phyloP scores from a whole-genome alignment of 768 basidiomycete species.

The Dendrothele bispora region DNA sequence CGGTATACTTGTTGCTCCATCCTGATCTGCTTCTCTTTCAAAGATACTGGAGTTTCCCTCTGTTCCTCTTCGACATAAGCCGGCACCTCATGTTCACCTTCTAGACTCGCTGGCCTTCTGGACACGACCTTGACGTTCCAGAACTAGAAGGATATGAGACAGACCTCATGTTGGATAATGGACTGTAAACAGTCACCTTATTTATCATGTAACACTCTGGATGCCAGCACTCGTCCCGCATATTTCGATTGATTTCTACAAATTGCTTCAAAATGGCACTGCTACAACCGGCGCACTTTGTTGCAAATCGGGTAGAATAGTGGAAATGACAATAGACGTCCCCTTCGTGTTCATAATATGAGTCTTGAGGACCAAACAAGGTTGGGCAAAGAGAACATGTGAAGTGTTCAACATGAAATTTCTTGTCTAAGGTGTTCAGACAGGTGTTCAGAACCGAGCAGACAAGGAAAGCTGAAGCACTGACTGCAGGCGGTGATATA shows the following conservation, averaged over 20 bases:
- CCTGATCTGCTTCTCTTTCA: constrained; percentile 86
- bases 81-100: constrained; percentile 48
- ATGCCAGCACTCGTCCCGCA: constrained; percentile 99
- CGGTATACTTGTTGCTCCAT: constrained; percentile 99
- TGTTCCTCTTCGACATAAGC: constrained; percentile 77
- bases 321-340: constrained; percentile 99
- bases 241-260: constrained; percentile 98
- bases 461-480: constrained; percentile 25
- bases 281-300: constrained; percentile 96
- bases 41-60: constrained; percentile 69
- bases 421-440: constrained; percentile 67
- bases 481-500: constrained; percentile 99
- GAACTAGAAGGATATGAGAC: constrained; percentile 54
- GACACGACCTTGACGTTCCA: constrained; percentile 97
- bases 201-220: constrained; percentile 99
- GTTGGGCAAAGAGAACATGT: constrained; percentile 96
- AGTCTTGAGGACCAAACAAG: constrained; percentile 96
- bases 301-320: constrained; percentile 97
- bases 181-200: constrained; percentile 79
- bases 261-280: constrained; percentile 99
- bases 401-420: constrained; percentile 99
- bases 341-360: constrained; percentile 98
- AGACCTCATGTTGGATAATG: constrained; percentile 8
- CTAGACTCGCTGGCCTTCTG: constrained; percentile 65
- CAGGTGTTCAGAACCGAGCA: constrained; percentile 12